Evolutionary conservation across 140 eudicot species (phyloP).

Genomic region (Stevia rebaudiana): DNA sequence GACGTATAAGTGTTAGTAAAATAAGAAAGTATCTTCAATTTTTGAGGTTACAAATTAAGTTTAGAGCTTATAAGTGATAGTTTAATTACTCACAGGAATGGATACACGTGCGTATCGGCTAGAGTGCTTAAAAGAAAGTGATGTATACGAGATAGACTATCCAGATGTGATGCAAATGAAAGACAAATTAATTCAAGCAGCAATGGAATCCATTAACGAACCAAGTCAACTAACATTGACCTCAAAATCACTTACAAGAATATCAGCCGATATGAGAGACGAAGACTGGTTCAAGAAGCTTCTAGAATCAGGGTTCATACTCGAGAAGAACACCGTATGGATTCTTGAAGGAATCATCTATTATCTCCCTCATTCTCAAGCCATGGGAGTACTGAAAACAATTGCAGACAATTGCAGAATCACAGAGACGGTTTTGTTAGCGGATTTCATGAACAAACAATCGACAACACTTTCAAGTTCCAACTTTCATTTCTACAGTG

Average conservation of each 20-base stretch:
- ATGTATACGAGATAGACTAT: slow-evolving; percentile 81
- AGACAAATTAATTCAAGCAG: slow-evolving; percentile 61
- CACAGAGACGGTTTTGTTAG: slow-evolving; percentile 69
- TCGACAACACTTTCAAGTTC: slow-evolving; percentile 65
- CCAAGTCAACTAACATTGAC: slow-evolving; percentile 40
- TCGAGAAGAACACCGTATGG: slow-evolving; percentile 79
- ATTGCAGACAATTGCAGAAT: slow-evolving; percentile 68
- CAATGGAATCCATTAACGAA: slow-evolving; percentile 42
- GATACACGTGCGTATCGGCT: slow-evolving; percentile 87
- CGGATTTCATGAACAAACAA: slow-evolving; percentile 98
- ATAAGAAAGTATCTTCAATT: no score
- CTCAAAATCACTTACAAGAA: slow-evolving; percentile 70
- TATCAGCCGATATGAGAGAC: slow-evolving; percentile 73
- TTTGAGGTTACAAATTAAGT: no score
- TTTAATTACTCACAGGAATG: slow-evolving; percentile 68
- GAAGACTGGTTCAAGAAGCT: slow-evolving; percentile 88
- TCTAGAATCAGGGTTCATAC: slow-evolving; percentile 66
- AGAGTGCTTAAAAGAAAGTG: slow-evolving; percentile 65
- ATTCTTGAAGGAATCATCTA: slow-evolving; percentile 90
- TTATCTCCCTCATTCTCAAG: slow-evolving; percentile 67
- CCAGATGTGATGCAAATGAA: slow-evolving; percentile 81
- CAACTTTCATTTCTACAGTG: slow-evolving; percentile 73
- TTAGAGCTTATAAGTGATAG: neutral
- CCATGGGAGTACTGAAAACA: slow-evolving; percentile 65
- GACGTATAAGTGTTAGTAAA: no score